Evolutionary conservation across 1,284 basidiomycete genomes (phyloP).

Genomic region (Cryptococcus sp.): DNA sequence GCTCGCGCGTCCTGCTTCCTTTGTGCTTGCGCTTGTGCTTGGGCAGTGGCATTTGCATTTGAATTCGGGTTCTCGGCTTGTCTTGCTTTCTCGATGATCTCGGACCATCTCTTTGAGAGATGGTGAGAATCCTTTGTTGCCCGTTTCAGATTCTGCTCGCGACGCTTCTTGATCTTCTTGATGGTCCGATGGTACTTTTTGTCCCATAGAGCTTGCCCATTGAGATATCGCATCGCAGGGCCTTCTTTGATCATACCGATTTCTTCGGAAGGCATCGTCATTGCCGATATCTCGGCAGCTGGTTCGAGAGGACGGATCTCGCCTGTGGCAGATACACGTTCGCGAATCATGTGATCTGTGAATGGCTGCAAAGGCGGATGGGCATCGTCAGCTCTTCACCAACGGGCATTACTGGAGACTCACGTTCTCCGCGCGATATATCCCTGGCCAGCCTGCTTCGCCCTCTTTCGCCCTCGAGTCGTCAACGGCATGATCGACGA

Average conservation of each 20-base stretch:
- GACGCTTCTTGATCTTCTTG: constrained; percentile 41
- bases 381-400: not conserved
- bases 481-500: constrained; percentile 44
- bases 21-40: constrained; percentile 11
- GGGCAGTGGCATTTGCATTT: not conserved
- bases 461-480: constrained; percentile 45
- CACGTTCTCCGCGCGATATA: constrained; percentile 62
- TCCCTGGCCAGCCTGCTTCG: constrained; percentile 65
- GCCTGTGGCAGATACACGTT: constrained; percentile 79
- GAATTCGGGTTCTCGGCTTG: constrained; percentile 8
- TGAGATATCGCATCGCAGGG: constrained; percentile 52
- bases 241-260: constrained; percentile 58
- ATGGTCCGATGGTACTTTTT: constrained; percentile 43
- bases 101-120: constrained; percentile 13
- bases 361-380: constrained; percentile 31
- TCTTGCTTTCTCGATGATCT: constrained; percentile 19
- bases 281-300: constrained; percentile 64
- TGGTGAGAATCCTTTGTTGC: constrained; percentile 39
- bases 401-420: constrained; percentile 32
- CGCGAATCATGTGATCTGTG: constrained; percentile 71
- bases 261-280: constrained; percentile 64
- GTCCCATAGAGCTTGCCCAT: constrained; percentile 52
- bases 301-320: constrained; percentile 76
- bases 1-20: not conserved
- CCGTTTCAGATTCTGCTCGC: constrained; percentile 44